Percentiles rank a stretch among this genome's conserved stretches.
These are phyloP conservation scores for Blastobotrys terrestris DNA, from an alignment of 805 yeast species.

Conservation along the genomic window DNA sequence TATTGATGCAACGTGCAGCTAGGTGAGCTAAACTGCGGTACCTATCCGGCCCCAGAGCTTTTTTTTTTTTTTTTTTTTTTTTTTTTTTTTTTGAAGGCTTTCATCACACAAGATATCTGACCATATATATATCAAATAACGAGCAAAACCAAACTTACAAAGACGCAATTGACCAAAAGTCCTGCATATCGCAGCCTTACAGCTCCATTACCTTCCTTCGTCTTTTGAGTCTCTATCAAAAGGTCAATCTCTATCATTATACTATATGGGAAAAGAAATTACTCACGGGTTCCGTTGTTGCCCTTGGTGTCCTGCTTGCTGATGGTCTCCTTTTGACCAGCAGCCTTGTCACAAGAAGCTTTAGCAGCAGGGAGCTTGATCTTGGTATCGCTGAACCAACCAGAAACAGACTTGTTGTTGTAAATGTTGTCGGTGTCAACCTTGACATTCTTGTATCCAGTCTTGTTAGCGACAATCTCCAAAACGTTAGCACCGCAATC, in stretches of 20 bases:
- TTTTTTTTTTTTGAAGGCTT: no score
- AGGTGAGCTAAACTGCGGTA: no score
- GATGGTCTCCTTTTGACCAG: slow-evolving; percentile 5
- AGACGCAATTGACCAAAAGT: no score
- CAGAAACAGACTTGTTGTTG: slow-evolving; percentile 12
- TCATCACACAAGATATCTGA: no score
- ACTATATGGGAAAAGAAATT: not conserved
- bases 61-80: no score
- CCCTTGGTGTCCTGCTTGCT: not conserved
- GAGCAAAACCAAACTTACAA: no score
- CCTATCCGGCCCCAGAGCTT: no score
- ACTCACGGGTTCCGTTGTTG: not conserved
- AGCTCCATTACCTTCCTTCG: not conserved
- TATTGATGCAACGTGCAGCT: no score
- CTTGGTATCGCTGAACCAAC: slow-evolving; percentile 7
- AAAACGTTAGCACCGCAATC: slow-evolving; percentile 48
- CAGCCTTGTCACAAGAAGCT: slow-evolving; percentile 11
- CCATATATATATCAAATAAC: no score
- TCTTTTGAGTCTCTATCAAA: not conserved
- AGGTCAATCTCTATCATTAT: not conserved
- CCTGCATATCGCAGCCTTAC: no score
- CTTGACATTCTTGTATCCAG: slow-evolving; percentile 17
- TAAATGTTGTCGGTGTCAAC: slow-evolving; percentile 11
- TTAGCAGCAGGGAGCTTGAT: slow-evolving; percentile 11
- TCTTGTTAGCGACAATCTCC: slow-evolving; percentile 35